phyloP scores from a whole-genome alignment of 2,329 filamentous ascomycete genomes.

The Cyclaneusma minus region DNA sequence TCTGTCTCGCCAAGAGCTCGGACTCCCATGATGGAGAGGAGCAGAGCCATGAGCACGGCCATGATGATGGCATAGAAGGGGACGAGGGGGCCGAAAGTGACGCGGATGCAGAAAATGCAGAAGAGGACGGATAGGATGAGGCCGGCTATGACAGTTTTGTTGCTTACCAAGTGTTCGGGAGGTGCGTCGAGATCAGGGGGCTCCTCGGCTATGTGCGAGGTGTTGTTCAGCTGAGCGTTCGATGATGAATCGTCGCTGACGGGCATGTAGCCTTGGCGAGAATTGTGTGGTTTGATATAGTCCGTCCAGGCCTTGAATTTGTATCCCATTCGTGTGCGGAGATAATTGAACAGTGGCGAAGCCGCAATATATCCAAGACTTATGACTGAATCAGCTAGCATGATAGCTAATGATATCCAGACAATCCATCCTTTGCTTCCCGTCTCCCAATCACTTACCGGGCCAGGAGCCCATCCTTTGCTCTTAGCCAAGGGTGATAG shows the following conservation, averaged over 20 bases:
- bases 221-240: constrained; percentile 1
- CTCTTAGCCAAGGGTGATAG: constrained; percentile 78
- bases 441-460: constrained; percentile 74
- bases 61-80: constrained; percentile 60
- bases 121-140: constrained; percentile 62
- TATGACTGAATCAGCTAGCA: constrained; percentile 85
- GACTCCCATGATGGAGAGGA: constrained; percentile 64
- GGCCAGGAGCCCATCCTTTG: constrained; percentile 77
- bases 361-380: constrained; percentile 68
- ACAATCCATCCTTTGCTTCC: constrained; percentile 98
- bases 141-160: constrained; percentile 54
- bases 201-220: neutral
- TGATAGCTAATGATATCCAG: constrained; percentile 90
- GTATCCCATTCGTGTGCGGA: constrained; percentile 22
- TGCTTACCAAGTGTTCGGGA: constrained; percentile 63
- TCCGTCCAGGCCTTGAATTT: constrained; percentile 17
- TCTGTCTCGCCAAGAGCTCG: constrained; percentile 68
- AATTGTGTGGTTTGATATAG: constrained; percentile 9
- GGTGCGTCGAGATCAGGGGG: constrained; percentile 59
- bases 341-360: constrained; percentile 40
- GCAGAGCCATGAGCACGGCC: constrained; percentile 70
- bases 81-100: constrained; percentile 72
- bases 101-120: constrained; percentile 67
- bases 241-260: constrained; percentile 8
- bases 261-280: constrained; percentile 13